A percentile compares a stretch with the other conserved stretches of the same genome.
These are phyloP conservation scores for Russula emetica DNA, from an alignment of 768 basidiomycete species.

Conservation along the genomic window DNA sequence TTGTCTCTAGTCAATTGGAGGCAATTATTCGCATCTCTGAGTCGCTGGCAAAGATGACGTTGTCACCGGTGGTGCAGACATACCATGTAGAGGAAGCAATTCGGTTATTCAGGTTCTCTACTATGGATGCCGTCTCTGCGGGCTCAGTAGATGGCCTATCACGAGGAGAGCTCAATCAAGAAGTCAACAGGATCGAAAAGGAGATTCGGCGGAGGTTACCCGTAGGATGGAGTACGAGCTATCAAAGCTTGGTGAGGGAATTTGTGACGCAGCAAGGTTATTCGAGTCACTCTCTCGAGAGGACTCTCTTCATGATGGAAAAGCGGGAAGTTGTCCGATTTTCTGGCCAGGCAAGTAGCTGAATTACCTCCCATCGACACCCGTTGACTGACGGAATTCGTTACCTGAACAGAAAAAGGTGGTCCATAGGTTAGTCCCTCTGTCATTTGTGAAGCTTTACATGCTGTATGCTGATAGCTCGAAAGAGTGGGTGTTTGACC, in stretches of 20 bases:
- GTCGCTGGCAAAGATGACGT: constrained; percentile 89
- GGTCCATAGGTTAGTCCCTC: constrained; percentile 26
- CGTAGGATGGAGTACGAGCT: constrained; percentile 95
- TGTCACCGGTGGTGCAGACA: constrained; percentile 79
- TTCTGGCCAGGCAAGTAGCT: constrained; percentile 52
- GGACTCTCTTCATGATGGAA: constrained; percentile 88
- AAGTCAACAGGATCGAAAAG: constrained; percentile 85
- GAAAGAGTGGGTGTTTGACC: constrained; percentile 27
- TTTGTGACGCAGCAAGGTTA: constrained; percentile 93
- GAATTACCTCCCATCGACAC: background rate
- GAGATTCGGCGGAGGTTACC: constrained; percentile 80
- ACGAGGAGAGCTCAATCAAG: constrained; percentile 87
- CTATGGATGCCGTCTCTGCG: constrained; percentile 97
- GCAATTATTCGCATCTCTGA: constrained; percentile 99
- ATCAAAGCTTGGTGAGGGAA: constrained; percentile 87
- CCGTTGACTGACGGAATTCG: background rate
- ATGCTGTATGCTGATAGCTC: background rate
- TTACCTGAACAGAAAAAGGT: constrained; percentile 27
- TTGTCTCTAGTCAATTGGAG: constrained; percentile 70
- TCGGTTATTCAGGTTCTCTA: constrained; percentile 95
- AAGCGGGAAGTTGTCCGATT: constrained; percentile 94
- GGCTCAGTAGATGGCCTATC: constrained; percentile 92
- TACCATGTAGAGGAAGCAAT: constrained; percentile 98
- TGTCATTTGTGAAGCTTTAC: background rate
- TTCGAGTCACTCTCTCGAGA: constrained; percentile 84